A percentile compares a stretch with the other conserved stretches of the same genome.
phyloP scores from a whole-genome alignment of 371 early-diverging fungal species.

The Synchytrium microbalum region DNA sequence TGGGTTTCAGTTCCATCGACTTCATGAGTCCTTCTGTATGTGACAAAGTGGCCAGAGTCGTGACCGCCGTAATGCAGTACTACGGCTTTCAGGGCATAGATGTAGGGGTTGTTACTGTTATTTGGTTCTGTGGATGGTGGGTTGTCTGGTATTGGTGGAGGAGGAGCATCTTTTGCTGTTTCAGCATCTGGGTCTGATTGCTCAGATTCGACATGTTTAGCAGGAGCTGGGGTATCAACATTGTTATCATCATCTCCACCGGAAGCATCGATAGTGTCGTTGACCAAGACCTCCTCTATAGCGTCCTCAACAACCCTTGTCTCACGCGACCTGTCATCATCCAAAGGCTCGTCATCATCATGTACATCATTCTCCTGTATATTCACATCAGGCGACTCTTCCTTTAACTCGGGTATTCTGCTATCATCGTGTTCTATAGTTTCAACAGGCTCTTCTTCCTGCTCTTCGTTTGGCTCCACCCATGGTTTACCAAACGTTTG shows the following conservation, averaged over 20 bases:
- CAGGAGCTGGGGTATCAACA: background rate
- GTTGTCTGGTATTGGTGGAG: background rate
- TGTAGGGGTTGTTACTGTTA: background rate
- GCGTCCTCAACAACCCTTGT: background rate
- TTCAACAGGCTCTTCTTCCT: background rate
- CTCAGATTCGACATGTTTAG: constrained; percentile 1
- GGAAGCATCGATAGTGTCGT: background rate
- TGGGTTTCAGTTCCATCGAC: constrained; percentile 37
- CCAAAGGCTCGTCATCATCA: background rate
- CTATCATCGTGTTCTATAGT: too few species aligned
- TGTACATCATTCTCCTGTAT: background rate
- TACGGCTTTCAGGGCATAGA: constrained; percentile 72
- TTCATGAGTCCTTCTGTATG: constrained; percentile 57
- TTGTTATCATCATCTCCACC: background rate
- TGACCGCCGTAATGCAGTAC: constrained; percentile 87
- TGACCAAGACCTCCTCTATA: background rate
- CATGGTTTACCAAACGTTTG: background rate
- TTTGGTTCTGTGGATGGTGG: too few species aligned
- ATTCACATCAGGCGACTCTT: too few species aligned
- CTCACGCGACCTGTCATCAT: background rate
- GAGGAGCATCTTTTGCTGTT: background rate
- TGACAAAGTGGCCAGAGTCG: constrained; percentile 89
- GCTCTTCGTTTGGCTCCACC: background rate
- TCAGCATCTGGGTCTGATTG: constrained; percentile 7
- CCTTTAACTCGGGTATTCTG: too few species aligned